phyloP scores from a whole-genome alignment of 352 stramenopile species.

The Halophytophthora batemanensis region DNA sequence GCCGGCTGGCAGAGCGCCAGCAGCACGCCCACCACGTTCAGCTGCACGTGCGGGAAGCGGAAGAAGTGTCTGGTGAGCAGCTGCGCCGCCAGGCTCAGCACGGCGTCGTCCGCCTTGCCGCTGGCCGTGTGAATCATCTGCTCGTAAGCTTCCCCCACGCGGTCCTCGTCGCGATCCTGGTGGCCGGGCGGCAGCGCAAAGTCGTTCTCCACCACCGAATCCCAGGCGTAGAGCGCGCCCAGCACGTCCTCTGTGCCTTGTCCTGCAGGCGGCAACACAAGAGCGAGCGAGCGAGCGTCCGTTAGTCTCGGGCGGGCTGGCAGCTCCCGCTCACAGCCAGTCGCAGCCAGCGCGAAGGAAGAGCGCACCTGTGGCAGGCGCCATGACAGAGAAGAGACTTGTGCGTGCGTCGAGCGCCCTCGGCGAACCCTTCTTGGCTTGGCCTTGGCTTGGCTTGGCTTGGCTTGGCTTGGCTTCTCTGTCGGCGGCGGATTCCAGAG shows the following conservation, averaged over 20 bases:
- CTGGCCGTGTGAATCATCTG: conserved; percentile 59
- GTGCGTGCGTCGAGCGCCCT: not conserved
- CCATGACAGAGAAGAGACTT: not conserved
- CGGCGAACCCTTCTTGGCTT: too few species aligned
- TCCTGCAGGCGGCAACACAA: not conserved
- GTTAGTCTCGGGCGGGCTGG: conserved; percentile 2
- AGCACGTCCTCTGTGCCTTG: conserved; percentile 32
- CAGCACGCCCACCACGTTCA: conserved; percentile 69
- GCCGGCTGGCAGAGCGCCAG: conserved; percentile 38
- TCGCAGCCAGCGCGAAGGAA: not conserved
- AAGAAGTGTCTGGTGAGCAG: conserved; percentile 77
- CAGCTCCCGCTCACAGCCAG: conserved; percentile 8
- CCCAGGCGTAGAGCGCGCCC: conserved; percentile 64
- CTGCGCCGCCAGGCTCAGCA: conserved; percentile 68
- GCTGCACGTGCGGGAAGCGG: conserved; percentile 72
- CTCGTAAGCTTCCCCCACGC: conserved; percentile 70
- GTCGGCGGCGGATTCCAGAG: too few species aligned
- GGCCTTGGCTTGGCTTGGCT: too few species aligned
- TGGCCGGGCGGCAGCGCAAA: conserved; percentile 37
- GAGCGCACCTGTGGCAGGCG: conserved; percentile 1
- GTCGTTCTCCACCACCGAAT: conserved; percentile 64
- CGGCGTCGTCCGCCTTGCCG: conserved; percentile 34
- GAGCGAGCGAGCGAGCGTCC: not conserved
- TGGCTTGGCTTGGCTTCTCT: too few species aligned
- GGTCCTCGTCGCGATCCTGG: conserved; percentile 65